Evolutionary conservation across 192 early-diverging fungal genomes (phyloP), one percentile per base, ranked within the genome.

Genomic region (Backusella tuberculispora): DNA sequence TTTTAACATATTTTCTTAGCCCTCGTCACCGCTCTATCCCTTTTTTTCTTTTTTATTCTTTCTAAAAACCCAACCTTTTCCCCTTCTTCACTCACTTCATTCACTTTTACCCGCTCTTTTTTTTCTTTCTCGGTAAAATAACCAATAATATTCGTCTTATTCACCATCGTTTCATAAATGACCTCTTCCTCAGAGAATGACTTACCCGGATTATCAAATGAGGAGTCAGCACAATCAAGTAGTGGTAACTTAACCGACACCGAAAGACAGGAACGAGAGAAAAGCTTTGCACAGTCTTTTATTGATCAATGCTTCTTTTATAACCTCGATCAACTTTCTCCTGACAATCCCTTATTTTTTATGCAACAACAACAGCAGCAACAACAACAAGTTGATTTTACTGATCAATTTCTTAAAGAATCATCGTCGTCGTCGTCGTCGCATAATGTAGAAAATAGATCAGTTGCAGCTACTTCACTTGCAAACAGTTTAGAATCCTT

Each of bases 261-360:
- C 24, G 53, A 60, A 19, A 60, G 21, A 7, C 53, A 60, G 24
- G 19, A 24, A 4, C 53, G 26, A 5, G 26, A 60, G 13, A 26
- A 26, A 17, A 19, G 0, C 21, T 60, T 60, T 60, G 21, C 50
- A 6, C 40, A 41, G 8, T 42, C 67, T 15, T 65, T 66, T 65
- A 74, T 74, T n/a, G 63, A 74, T 42, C 60, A 74, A 24, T 42
- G 13, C 6, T 74, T 74, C 19, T 74, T 74, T 47, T 66, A 74
- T 47, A 65, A 65, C 24, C 64, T 74, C n/a, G 73, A 74, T 46
- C 73, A 74, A 19, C 44, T 74, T 44, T 26, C 72, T 2, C 53
- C 63, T 37, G 63, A 74, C 13, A 74, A 74, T 26, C 73, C 73
- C 2, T 19, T 74, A 37, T 65, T 65, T 47, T 74, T 65, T 48